phyloP scores from a whole-genome alignment of 257 asterid genomes.

The Solanum bulbocastanum region DNA sequence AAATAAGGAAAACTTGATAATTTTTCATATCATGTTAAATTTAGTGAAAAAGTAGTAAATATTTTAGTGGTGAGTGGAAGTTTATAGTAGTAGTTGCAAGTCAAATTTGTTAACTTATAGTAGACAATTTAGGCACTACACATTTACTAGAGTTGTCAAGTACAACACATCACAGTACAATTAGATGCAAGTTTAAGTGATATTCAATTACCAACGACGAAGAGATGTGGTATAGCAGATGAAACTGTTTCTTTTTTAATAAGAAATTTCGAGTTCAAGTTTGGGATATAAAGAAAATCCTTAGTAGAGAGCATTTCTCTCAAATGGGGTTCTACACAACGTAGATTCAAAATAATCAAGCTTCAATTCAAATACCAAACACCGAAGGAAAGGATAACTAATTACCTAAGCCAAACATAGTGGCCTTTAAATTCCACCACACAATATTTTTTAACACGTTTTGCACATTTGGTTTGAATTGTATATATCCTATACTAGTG shows the following conservation, averaged over 20 bases:
- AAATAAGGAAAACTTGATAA: too few relatives aligned
- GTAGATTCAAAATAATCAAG: background rate
- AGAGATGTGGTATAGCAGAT: too few relatives aligned
- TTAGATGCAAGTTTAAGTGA: background rate
- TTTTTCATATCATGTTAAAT: background rate
- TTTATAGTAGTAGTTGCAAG: background rate
- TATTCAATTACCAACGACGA: fast-evolving
- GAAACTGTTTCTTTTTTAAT: too few relatives aligned
- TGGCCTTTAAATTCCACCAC: background rate
- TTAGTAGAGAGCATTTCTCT: fast-evolving
- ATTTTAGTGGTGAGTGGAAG: background rate
- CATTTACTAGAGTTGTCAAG: background rate
- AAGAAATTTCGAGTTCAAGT: too few relatives aligned
- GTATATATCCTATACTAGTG: background rate
- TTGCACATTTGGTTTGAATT: background rate
- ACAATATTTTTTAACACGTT: background rate
- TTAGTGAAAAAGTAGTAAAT: background rate
- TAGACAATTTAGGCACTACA: background rate
- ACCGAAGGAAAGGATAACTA: too few relatives aligned
- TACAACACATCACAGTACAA: background rate
- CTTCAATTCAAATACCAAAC: background rate
- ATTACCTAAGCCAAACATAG: background rate
- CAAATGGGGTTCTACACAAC: background rate
- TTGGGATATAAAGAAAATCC: too few relatives aligned
- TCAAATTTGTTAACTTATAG: background rate